Base-by-base conservation (phyloP, 768 basidiomycete species). In the Kwoniella newhampshirensis region DNA sequence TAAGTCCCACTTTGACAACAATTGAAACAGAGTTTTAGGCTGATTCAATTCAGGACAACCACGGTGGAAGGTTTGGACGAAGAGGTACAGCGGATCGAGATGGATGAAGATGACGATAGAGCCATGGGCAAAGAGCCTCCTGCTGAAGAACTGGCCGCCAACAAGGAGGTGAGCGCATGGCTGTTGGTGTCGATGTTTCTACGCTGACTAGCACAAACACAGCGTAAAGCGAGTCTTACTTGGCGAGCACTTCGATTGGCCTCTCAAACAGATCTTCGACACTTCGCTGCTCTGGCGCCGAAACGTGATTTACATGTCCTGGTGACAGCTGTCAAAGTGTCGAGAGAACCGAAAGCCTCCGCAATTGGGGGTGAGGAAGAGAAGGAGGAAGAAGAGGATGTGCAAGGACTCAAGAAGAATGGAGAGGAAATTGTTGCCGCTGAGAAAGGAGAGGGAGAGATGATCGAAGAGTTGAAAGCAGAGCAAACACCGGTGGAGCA, bases 71-170 rank as follows among this genome's bases (percentile, higher is more conserved):
- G 39, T n/a, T 55, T 72, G 4, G 60, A 66, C n/a, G 48, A 62
- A 30, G 68, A 69, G 23, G 42, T 70, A 20, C 23, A 32, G 32
- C 21, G 35, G 28, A 66, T 70, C 18, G 64, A 66, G 35, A 56
- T 26, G 54, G 68, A 65, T 13, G 63, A 63, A n/a, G 67, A 67
- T 41, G 70, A 72, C 43, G 66, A 69, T 39, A 51, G 57, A 43
- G 63, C 70, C 1, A 65, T 69, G 64, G 68, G 66, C 4, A 52
- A n/a, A 23, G 67, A 68, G 32, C 53, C 43, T 11, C 21, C 54
- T 8, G 44, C 54, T 18, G 65, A 62, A 12, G 51, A 51, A 3
- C 26, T 47, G 21, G 57, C 57, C 6, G 40, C 57, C 11, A 57
- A 55, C 47, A 48, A 50, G 17, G 63, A 62, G 43, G 66, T 67